Percentiles rank a stretch among this genome's conserved stretches.
Evolutionary conservation across 163 green algal genomes (phyloP).

Genomic region (Chloroidium sp.): DNA sequence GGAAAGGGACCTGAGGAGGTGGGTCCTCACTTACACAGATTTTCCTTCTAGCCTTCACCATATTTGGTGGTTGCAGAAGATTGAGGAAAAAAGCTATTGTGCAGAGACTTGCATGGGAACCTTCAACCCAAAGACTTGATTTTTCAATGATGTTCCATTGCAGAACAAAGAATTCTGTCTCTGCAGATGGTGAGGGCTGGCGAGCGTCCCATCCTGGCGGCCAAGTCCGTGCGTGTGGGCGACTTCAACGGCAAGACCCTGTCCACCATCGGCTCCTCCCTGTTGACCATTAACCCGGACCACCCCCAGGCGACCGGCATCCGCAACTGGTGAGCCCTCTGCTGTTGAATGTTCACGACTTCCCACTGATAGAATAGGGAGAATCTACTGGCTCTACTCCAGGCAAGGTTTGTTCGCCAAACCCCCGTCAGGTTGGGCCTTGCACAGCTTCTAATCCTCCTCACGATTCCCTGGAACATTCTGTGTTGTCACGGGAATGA

Average conservation of each 20-base stretch:
- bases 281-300: constrained; percentile 70
- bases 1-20: no score
- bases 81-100: not conserved
- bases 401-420: no score
- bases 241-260: constrained; percentile 94
- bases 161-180: not conserved
- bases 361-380: not conserved
- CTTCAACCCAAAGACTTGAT: no score
- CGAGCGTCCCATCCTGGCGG: constrained; percentile 60
- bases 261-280: constrained; percentile 59
- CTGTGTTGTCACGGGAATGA: no score
- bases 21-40: no score
- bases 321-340: constrained; percentile 57
- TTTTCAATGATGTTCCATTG: no score
- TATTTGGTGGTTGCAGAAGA: no score
- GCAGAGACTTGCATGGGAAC: not conserved
- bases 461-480: no score
- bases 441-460: no score
- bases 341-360: not conserved
- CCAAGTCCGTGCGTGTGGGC: constrained; percentile 75
- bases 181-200: constrained; percentile 20
- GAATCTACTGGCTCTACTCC: no score
- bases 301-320: constrained; percentile 58
- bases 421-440: no score
- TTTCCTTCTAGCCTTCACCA: no score